Evolutionary conservation across 208 protist genomes (phyloP), one percentile per base, ranked within the genome.

Genomic region (Porcisia deanei): DNA sequence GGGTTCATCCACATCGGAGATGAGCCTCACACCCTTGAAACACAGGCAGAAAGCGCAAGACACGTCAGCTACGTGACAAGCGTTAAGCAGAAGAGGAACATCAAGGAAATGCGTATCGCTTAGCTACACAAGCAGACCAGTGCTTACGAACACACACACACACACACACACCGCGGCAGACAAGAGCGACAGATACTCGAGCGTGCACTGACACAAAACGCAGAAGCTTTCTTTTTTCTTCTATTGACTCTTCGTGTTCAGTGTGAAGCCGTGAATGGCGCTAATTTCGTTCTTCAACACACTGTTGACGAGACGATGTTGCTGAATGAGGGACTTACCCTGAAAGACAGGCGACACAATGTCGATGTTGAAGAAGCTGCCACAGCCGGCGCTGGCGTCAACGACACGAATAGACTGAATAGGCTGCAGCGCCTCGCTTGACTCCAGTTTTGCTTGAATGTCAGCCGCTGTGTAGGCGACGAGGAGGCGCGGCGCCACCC

Each of bases 221-320:
- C 12, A 7, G 30, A 7, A 43, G 4, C 10, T 52, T 52, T 52
- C 10, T 52, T 12, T 52, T 52, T 52, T 5, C 1, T 52, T 52
- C 0, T 52, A 77, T 55, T 73, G 65, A 57, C 79, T 65, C 57
- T 72, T 77, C 0, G 91, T 95, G 34, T 90, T 89, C 14, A 97
- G 84, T 18, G 91, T 94, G 75, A 97, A 94, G 65, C 91, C 93
- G 80, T 97, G 93, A 58, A 97, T 96, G 20, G 85, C 73, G 39
- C 88, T 88, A 64, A 97, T 96, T 55, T 97, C 93, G 0, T 83
- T 80, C 75, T 95, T 88, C n/a, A 97, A 73, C 14, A 85, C 88
- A 39, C 79, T 76, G 71, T 97, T 96, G 54, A 97, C 93, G 39
- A 97, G 71, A 25, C 93, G 85, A 75, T 97, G 93, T 71, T 97